phyloP scores from a whole-genome alignment of 805 yeast genomes.

The Pichia thaimueangensis region DNA sequence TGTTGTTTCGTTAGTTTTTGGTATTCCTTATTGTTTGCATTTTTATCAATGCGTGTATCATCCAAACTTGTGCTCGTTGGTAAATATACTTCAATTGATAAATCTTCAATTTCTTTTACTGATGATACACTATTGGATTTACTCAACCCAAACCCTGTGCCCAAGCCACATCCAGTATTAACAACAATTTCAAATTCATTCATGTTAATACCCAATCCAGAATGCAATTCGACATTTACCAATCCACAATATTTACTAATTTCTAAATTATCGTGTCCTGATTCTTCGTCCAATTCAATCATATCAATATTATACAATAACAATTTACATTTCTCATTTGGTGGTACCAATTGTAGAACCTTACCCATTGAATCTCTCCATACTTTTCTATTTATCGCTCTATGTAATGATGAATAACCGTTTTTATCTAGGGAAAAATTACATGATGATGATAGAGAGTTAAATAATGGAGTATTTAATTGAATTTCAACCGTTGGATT shows the following conservation, averaged over 20 bases:
- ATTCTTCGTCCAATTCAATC: constrained; percentile 17
- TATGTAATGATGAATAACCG: constrained; percentile 47
- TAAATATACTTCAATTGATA: constrained; percentile 35
- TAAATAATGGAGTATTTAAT: constrained; percentile 36
- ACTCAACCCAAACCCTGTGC: constrained; percentile 7
- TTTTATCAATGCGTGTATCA: background rate
- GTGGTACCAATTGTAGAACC: constrained; percentile 67
- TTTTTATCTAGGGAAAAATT: constrained; percentile 31
- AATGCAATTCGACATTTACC: constrained; percentile 47
- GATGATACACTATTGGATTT: constrained; percentile 23
- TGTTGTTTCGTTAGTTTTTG: background rate
- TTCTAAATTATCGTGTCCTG: constrained; percentile 15
- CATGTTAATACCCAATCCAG: constrained; percentile 44
- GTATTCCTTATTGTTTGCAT: background rate
- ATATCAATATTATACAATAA: constrained; percentile 60
- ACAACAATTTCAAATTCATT: constrained; percentile 55
- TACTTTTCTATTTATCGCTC: constrained; percentile 49
- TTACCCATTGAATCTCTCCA: constrained; percentile 44
- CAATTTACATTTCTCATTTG: constrained; percentile 69
- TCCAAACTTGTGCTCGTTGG: constrained; percentile 13
- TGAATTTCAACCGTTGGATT: constrained; percentile 62
- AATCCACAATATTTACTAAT: constrained; percentile 39
- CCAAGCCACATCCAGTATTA: constrained; percentile 9
- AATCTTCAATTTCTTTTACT: constrained; percentile 42
- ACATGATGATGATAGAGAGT: constrained; percentile 23